These are phyloP conservation scores for Vinca minor DNA, from an alignment of 257 asterid species.

Conservation along the genomic window DNA sequence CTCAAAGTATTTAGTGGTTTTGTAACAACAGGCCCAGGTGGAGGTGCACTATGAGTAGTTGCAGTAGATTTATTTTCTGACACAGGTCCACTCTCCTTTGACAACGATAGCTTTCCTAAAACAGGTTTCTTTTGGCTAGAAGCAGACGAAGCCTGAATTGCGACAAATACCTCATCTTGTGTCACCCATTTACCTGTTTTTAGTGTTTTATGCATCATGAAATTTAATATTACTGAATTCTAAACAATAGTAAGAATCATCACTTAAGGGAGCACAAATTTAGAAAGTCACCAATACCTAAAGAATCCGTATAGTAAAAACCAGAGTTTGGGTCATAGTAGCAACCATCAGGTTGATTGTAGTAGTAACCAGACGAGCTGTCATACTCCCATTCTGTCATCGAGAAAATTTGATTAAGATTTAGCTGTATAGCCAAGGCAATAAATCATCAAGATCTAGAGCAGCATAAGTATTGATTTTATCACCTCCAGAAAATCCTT, in stretches of 20 bases:
- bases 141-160: conserved; percentile 43
- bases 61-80: conserved; percentile 37
- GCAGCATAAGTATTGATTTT: neutral
- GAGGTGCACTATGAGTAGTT: conserved; percentile 47
- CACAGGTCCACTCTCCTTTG: conserved; percentile 20
- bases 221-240: neutral
- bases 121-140: conserved; percentile 43
- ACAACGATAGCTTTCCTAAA: conserved; percentile 33
- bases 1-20: conserved; percentile 63
- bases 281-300: conserved; percentile 42
- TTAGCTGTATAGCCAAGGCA: neutral
- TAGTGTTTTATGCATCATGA: conserved; percentile 18
- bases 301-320: conserved; percentile 78
- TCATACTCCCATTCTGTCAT: conserved; percentile 79
- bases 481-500: conserved; percentile 69
- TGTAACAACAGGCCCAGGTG: conserved; percentile 72
- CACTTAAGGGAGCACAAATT: neutral
- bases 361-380: conserved; percentile 73
- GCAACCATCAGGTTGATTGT: conserved; percentile 44
- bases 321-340: conserved; percentile 93
- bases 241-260: conserved; percentile 3
- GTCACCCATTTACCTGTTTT: conserved; percentile 85
- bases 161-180: conserved; percentile 65
- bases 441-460: conserved; percentile 3
- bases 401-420: conserved; percentile 5